phyloP scores from a whole-genome alignment of 345 rosid species.

The Euphorbia tirucalli region DNA sequence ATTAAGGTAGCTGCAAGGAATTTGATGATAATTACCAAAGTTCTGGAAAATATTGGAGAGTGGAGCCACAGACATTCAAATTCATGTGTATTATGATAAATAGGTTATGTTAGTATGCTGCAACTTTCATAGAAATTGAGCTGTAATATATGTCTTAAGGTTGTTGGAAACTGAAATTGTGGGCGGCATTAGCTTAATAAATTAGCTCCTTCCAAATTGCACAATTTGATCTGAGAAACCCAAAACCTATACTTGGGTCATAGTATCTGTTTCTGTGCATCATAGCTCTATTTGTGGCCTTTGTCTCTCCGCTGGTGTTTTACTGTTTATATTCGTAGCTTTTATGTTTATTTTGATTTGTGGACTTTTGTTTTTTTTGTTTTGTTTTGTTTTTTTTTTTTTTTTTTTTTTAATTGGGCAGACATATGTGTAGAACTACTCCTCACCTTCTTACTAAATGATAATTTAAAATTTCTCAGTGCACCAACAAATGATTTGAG shows the following conservation, averaged over 20 bases:
- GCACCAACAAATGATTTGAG: constrained; percentile 48
- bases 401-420: too few species aligned
- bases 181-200: not conserved
- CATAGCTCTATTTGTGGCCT: not conserved
- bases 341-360: constrained; percentile 1
- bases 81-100: not conserved
- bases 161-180: not conserved
- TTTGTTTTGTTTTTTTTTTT: too few species aligned
- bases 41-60: not conserved
- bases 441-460: constrained; percentile 8
- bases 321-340: not conserved
- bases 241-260: not conserved
- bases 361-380: not conserved
- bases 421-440: too few species aligned
- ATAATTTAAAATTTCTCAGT: constrained; percentile 37
- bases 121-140: too few species aligned
- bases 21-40: not conserved
- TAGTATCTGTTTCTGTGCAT: not conserved
- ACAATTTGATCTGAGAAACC: not conserved
- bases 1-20: not conserved
- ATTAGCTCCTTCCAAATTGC: not conserved
- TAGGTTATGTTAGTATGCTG: too few species aligned
- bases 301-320: not conserved
- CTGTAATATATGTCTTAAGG: too few species aligned
- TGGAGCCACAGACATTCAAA: not conserved